Percentiles rank a stretch among this genome's conserved stretches.
phyloP scores from a whole-genome alignment of 805 yeast genomes.

The Cyberlindnera bimundalis region DNA sequence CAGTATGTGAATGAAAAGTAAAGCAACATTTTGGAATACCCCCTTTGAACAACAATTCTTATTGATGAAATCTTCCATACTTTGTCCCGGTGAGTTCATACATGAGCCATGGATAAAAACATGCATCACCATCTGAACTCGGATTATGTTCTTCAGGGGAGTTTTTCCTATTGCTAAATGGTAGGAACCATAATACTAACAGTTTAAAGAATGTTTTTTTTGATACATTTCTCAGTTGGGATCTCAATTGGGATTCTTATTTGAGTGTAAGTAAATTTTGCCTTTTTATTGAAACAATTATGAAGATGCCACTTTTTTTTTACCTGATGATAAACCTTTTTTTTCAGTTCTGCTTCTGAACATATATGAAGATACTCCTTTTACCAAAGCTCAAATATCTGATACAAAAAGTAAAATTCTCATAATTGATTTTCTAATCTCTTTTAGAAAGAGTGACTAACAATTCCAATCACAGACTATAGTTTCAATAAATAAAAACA shows the following conservation, averaged over 20 bases:
- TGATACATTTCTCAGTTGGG: too few species aligned
- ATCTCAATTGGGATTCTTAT: too few species aligned
- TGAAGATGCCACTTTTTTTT: background rate
- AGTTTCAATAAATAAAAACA: too few species aligned
- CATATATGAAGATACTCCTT: conserved; percentile 69
- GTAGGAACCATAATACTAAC: background rate
- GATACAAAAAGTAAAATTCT: conserved; percentile 11
- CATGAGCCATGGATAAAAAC: conserved; percentile 80
- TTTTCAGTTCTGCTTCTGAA: conserved; percentile 98
- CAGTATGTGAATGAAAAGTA: too few species aligned
- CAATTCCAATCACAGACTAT: too few species aligned
- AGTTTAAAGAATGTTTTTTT: too few species aligned
- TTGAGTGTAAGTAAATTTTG: background rate
- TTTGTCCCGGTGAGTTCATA: conserved; percentile 45
- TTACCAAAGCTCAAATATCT: conserved; percentile 52
- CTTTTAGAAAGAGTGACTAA: too few species aligned
- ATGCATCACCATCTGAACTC: conserved; percentile 97
- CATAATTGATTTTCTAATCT: too few species aligned
- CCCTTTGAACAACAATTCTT: too few species aligned
- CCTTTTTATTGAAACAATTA: too few species aligned
- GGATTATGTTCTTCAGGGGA: background rate
- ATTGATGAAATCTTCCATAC: conserved; percentile 23
- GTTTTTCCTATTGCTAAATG: too few species aligned
- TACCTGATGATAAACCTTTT: conserved; percentile 56
- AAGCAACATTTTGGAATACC: too few species aligned